Percentiles rank a stretch among this genome's conserved stretches.
Conservation (phyloP, 345 rosid genomes). For the Gossypium ekmanianum region DNA sequence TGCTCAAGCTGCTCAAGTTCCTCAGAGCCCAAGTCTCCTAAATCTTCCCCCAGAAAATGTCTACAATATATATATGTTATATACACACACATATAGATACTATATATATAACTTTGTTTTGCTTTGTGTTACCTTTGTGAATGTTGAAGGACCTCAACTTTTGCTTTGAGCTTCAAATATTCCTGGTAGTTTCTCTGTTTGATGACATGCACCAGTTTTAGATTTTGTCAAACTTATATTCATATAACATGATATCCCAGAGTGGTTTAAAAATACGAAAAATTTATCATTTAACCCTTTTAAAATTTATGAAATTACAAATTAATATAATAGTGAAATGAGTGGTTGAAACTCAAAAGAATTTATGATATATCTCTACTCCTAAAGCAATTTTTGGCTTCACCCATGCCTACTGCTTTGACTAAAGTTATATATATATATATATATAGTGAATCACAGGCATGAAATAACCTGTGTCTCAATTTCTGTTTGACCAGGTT, state of each 20-base stretch:
- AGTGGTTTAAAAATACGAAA: too few relatives aligned
- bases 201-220: neutral
- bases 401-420: too few relatives aligned
- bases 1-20: slow-evolving; percentile 48
- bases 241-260: neutral
- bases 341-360: too few relatives aligned
- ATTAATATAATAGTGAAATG: too few relatives aligned
- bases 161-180: slow-evolving; percentile 57
- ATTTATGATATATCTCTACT: too few relatives aligned
- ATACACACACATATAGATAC: neutral
- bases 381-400: too few relatives aligned
- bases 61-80: slow-evolving; percentile 19
- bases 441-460: too few relatives aligned
- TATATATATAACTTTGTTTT: neutral
- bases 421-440: too few relatives aligned
- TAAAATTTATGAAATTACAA: too few relatives aligned
- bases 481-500: slow-evolving; percentile 38
- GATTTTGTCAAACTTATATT: neutral
- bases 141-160: slow-evolving; percentile 53
- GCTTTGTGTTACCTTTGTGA: slow-evolving; percentile 53
- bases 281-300: too few relatives aligned
- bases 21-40: slow-evolving; percentile 31
- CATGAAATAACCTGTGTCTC: slow-evolving; percentile 44
- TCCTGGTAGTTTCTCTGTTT: slow-evolving; percentile 56
- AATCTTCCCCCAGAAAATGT: slow-evolving; percentile 47